Conservation (phyloP, 2,329 filamentous ascomycete species). For the Tolypocladium amazonense region DNA sequence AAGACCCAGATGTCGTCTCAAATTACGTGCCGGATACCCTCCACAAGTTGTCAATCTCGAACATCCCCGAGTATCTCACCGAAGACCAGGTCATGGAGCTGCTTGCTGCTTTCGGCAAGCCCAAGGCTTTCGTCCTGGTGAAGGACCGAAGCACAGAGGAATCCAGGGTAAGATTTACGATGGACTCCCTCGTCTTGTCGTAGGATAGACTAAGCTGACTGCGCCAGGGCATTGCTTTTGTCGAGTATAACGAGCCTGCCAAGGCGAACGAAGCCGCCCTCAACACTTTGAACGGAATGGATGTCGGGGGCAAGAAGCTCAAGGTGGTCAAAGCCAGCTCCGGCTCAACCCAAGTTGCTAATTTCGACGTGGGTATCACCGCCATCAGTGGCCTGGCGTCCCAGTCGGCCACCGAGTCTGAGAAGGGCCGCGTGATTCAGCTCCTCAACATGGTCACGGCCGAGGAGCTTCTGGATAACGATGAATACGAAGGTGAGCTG, state of each 20-base stretch:
- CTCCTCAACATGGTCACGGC: conserved; percentile 97
- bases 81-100: conserved; percentile 91
- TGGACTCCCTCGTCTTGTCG: neutral
- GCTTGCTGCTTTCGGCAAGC: conserved; percentile 78
- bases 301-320: conserved; percentile 75
- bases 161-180: conserved; percentile 55
- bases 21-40: conserved; percentile 80
- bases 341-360: conserved; percentile 83
- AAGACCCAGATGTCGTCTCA: conserved; percentile 67
- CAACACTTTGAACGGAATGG: conserved; percentile 86
- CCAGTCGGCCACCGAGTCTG: conserved; percentile 67
- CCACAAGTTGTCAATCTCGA: conserved; percentile 89
- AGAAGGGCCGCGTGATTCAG: conserved; percentile 77
- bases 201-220: neutral
- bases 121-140: conserved; percentile 84
- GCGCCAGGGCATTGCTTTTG: conserved; percentile 81
- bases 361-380: conserved; percentile 90
- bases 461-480: conserved; percentile 85
- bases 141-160: conserved; percentile 80
- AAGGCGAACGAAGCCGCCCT: conserved; percentile 71
- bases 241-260: conserved; percentile 74
- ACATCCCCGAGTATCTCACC: conserved; percentile 76
- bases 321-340: conserved; percentile 85
- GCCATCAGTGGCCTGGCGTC: conserved; percentile 97
- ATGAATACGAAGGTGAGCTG: conserved; percentile 81